A percentile compares a stretch with the other conserved stretches of the same genome.
These are phyloP conservation scores for Sporobolomyces roseus DNA, from an alignment of 768 basidiomycete species.

Conservation along the genomic window DNA sequence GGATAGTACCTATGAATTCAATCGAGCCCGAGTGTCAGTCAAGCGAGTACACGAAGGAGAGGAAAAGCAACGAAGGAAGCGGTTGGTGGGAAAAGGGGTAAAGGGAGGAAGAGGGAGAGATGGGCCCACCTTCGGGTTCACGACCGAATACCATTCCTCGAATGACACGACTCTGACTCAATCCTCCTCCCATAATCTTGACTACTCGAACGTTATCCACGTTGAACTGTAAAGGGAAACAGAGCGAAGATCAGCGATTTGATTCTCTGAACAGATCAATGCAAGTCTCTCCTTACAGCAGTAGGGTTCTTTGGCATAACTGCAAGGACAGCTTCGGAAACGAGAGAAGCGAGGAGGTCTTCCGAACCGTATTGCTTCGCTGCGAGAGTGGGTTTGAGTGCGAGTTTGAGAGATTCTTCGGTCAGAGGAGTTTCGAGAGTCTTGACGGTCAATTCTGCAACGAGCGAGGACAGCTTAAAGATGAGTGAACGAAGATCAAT, in stretches of 20 bases:
- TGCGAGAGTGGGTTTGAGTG: conserved; percentile 86
- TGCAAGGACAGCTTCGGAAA: conserved; percentile 85
- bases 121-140: conserved; percentile 95
- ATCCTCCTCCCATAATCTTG: conserved; percentile 92
- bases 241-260: neutral
- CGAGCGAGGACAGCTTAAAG: no score
- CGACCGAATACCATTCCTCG: conserved; percentile 97
- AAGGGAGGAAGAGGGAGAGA: no score
- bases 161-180: conserved; percentile 80
- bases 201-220: conserved; percentile 97
- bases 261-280: neutral
- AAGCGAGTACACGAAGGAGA: no score
- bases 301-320: conserved; percentile 70
- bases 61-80: no score
- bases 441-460: conserved; percentile 61
- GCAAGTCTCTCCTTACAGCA: conserved; percentile 4
- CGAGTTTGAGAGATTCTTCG: conserved; percentile 63
- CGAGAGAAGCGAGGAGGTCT: conserved; percentile 71
- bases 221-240: conserved; percentile 71
- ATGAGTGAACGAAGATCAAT: neutral
- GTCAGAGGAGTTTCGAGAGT: conserved; percentile 70
- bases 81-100: no score
- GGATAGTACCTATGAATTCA: conserved; percentile 61
- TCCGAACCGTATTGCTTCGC: conserved; percentile 97
- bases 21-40: no score